These are phyloP conservation scores for Fusarium coffeatum DNA, from an alignment of 2,329 filamentous ascomycete species.

Conservation along the genomic window DNA sequence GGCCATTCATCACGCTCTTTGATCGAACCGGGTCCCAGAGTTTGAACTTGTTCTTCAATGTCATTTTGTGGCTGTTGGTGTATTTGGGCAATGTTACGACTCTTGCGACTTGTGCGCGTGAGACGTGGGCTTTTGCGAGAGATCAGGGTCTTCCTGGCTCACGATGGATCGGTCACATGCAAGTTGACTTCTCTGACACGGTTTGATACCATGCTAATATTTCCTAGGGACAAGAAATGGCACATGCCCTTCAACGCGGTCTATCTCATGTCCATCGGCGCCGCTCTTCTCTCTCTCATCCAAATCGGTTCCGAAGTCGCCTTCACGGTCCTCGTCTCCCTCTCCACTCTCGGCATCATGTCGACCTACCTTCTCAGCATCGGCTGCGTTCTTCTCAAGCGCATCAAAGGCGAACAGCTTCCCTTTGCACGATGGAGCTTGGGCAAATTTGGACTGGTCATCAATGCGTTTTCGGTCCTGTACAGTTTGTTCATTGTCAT, in stretches of 20 bases:
- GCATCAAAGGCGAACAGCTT: conserved; percentile 18
- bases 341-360: conserved; percentile 30
- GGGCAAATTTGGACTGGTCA: conserved; percentile 8
- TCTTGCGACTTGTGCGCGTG: conserved; percentile 27
- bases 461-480: conserved; percentile 25
- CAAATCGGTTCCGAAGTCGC: conserved; percentile 27
- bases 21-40: conserved; percentile 19
- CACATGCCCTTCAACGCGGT: conserved; percentile 31
- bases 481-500: conserved; percentile 32
- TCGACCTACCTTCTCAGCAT: conserved; percentile 28
- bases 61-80: conserved; percentile 23
- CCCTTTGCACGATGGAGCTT: conserved; percentile 26
- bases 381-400: conserved; percentile 27
- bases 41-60: conserved; percentile 24
- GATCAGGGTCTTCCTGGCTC: conserved; percentile 25
- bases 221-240: conserved; percentile 21
- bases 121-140: conserved; percentile 26
- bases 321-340: conserved; percentile 17
- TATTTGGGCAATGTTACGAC: conserved; percentile 28
- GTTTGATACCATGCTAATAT: rapidly evolving
- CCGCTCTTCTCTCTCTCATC: conserved; percentile 20
- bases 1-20: conserved; percentile 22
- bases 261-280: conserved; percentile 29
- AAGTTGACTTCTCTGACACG: rapidly evolving
- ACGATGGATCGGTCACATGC: conserved; percentile 26